Conservation (phyloP, 2,329 filamentous ascomycete genomes). For the Rhynchosporium secalis region DNA sequence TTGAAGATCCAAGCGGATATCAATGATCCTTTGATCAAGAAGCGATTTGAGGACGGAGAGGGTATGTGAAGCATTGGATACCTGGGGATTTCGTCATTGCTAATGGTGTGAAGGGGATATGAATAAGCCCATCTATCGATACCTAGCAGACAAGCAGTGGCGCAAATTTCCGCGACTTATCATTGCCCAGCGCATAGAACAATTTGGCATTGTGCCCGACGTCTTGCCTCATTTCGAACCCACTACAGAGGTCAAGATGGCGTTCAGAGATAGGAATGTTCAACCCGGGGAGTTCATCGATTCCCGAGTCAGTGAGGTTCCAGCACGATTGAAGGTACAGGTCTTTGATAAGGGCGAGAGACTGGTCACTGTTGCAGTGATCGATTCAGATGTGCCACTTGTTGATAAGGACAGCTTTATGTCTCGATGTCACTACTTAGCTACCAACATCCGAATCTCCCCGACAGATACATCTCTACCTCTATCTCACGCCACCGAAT, state of each 20-base stretch:
- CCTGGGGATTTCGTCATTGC: conserved; percentile 13
- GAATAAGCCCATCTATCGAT: conserved; percentile 93
- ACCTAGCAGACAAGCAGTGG: conserved; percentile 87
- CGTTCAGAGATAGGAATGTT: conserved; percentile 70
- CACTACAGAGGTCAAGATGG: conserved; percentile 75
- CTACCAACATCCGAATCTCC: conserved; percentile 68
- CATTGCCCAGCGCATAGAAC: conserved; percentile 79
- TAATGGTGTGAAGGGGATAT: conserved; percentile 69
- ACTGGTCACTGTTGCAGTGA: conserved; percentile 78
- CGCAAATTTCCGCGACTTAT: conserved; percentile 76
- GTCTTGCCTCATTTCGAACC: conserved; percentile 79
- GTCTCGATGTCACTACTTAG: conserved; percentile 84
- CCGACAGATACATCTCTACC: conserved; percentile 62
- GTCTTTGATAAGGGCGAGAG: conserved; percentile 80
- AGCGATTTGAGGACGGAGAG: conserved; percentile 86
- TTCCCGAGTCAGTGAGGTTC: conserved; percentile 68
- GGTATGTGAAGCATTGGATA: conserved; percentile 54
- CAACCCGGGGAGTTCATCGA: conserved; percentile 77
- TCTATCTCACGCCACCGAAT: conserved; percentile 61
- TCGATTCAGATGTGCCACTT: conserved; percentile 90
- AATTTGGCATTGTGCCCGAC: conserved; percentile 87
- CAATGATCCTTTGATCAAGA: conserved; percentile 92
- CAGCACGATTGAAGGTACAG: conserved; percentile 79
- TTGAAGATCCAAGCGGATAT: conserved; percentile 90
- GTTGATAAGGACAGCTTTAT: conserved; percentile 72